These are phyloP conservation scores for Immersiporthe knoxdaviesiana DNA, from an alignment of 2,329 filamentous ascomycete species.

Conservation along the genomic window DNA sequence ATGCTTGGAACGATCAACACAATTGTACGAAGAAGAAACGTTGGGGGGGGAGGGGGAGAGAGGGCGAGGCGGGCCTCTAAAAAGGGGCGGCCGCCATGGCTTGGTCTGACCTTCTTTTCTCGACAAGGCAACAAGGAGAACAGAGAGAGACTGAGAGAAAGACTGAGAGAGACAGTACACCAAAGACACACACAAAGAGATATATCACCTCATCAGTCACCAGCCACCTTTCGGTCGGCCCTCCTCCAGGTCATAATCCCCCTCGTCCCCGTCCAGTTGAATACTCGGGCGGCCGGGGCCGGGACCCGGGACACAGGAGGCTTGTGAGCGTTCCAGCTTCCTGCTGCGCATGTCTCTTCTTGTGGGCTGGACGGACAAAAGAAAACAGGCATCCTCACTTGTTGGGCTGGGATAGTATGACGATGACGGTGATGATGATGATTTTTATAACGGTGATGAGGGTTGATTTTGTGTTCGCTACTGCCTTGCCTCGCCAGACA, in stretches of 20 bases:
- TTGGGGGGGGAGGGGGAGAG: neutral
- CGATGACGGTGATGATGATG: neutral
- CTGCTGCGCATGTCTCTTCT: neutral
- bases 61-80: too few relatives aligned
- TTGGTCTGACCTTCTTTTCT: neutral
- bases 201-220: neutral
- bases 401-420: neutral
- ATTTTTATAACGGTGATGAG: neutral
- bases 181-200: neutral
- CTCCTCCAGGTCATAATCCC: too few relatives aligned
- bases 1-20: neutral
- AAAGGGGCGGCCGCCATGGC: neutral
- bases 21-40: neutral
- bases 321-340: neutral
- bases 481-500: neutral
- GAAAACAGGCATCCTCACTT: slow-evolving; percentile 11
- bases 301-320: neutral
- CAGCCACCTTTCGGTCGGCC: neutral
- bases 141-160: too few relatives aligned
- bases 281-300: neutral
- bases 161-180: neutral
- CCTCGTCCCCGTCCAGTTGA: neutral
- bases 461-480: neutral
- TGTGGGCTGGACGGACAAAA: neutral
- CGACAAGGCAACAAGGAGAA: neutral